Evolutionary conservation across 257 asterid genomes (phyloP).

Genomic region (Verbascum thapsus): DNA sequence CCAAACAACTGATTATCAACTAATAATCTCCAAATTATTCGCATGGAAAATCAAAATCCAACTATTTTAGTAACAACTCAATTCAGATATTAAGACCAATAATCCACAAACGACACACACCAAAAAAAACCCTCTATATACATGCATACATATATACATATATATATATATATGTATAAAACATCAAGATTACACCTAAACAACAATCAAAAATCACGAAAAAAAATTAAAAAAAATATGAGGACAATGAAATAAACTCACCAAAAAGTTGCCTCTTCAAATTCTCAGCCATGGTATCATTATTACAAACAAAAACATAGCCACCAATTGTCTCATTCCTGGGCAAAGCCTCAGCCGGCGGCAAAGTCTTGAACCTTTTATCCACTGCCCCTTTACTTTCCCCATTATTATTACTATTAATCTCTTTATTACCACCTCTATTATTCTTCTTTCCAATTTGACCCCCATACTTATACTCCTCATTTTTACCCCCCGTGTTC

Average conservation of each 20-base stretch:
- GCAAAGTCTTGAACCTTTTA: constrained; percentile 95
- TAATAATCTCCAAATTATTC: not conserved
- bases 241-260: constrained; percentile 25
- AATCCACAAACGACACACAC: not conserved
- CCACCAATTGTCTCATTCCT: constrained; percentile 95
- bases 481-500: constrained; percentile 44
- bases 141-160: no score
- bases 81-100: no score
- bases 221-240: no score
- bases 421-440: constrained; percentile 45
- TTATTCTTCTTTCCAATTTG: constrained; percentile 63
- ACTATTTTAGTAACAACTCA: not conserved
- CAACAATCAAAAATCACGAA: not conserved
- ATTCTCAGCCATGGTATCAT: constrained; percentile 97
- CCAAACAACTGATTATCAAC: not conserved
- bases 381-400: constrained; percentile 65
- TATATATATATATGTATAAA: no score
- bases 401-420: constrained; percentile 29
- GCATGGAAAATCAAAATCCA: not conserved
- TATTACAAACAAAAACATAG: constrained; percentile 92
- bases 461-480: constrained; percentile 50
- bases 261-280: constrained; percentile 94
- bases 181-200: not conserved
- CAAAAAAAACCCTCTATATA: not conserved
- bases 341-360: constrained; percentile 91